Base-by-base conservation (phyloP, 352 stramenopile species). In the Phytophthora brassicae region DNA sequence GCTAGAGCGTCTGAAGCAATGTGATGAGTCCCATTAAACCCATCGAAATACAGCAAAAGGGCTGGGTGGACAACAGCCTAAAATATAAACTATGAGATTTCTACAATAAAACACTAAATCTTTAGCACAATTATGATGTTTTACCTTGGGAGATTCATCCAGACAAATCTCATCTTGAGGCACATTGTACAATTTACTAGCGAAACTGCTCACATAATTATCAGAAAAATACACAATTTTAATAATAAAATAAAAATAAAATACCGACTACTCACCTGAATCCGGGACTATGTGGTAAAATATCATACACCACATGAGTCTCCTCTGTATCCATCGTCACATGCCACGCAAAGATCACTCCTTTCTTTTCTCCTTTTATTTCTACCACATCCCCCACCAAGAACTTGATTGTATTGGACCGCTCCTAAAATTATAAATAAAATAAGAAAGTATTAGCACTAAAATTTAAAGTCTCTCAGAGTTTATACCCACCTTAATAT, bases 41-140 rank as follows among this genome's bases (percentile, higher is more conserved):
- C 73, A 55, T 95, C 86, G 56, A 95, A 95, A 56, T 88, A 88
- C 20, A 93, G 62, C 13, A 94, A 69, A 1, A 92, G 55, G 3
- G 70, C 84, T 12, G 80, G 79, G 42, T 92, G 84, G 42, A 74
- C 57, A 24, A 92, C 66, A 14, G 80, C 60, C 83, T 92, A 31
- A 23, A 17, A 38, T 12, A 11, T 50, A 44, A 45, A 23, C 42
- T 19, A 52, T 56, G 23, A 38, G 19, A 45, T 17, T 23, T 6
- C 26, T 16, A 42, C 24, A 60, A 33, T 7, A 17, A 44, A 31
- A 5, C 14, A 14, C 5, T 20, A 50, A 22, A 7, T 7, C 26
- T 8, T n/a, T n/a, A n/a, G n/a, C n/a, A n/a, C n/a, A n/a, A n/a
- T n/a, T n/a, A 41, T 28, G 8, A 20, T 35, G 13, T 24, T 48